Conservation (phyloP, 371 early-diverging fungal genomes). For the Mortierella sp. region DNA sequence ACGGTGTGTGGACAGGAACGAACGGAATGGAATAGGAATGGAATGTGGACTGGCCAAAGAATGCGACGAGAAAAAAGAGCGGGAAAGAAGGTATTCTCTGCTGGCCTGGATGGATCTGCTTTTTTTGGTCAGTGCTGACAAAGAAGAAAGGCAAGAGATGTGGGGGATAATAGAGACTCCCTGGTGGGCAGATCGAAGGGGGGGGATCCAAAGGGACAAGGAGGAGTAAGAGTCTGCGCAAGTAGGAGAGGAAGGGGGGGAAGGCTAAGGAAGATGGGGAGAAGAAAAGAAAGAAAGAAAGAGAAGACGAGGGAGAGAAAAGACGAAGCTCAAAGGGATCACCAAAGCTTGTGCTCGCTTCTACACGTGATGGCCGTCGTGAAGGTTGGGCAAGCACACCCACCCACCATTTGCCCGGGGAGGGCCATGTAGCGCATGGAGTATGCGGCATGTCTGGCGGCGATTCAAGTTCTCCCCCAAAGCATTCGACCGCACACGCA, state of each 20-base stretch:
- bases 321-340: neutral
- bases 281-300: constrained; percentile 2
- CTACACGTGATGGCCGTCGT: neutral
- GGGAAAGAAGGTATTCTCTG: neutral
- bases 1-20: neutral
- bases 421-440: no score
- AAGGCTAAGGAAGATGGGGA: neutral
- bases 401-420: no score
- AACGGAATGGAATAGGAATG: neutral
- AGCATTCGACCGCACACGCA: no score
- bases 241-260: neutral
- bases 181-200: no score
- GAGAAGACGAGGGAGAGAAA: neutral
- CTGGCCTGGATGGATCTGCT: no score
- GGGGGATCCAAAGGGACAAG: no score
- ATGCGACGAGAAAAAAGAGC: neutral
- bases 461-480: no score
- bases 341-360: no score
- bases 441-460: no score
- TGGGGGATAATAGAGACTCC: no score
- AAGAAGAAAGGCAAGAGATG: neutral
- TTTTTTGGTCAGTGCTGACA: neutral
- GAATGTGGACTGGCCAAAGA: neutral
- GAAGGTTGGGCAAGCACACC: no score
- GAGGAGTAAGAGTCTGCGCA: neutral